These are phyloP conservation scores for Agrocybe praecox DNA, from an alignment of 768 basidiomycete species.

Conservation along the genomic window DNA sequence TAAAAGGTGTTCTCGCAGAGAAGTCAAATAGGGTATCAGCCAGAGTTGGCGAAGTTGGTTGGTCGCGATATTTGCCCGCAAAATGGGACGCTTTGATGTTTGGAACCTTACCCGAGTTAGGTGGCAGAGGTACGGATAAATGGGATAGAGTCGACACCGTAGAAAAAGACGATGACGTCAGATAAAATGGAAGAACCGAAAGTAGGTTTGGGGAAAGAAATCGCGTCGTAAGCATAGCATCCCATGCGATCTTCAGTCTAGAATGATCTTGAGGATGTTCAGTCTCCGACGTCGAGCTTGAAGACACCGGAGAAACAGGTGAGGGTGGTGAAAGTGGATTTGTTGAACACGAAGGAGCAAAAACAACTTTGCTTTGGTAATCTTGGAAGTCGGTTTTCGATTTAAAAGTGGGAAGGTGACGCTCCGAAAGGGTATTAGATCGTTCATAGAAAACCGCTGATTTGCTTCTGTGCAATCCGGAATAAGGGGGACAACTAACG, in stretches of 20 bases:
- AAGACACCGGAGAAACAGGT: conserved; percentile 1
- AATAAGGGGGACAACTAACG: conserved; percentile 8
- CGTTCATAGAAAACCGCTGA: conserved; percentile 6
- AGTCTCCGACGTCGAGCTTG: conserved; percentile 6
- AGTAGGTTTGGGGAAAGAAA: conserved; percentile 58
- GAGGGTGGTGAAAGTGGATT: conserved; percentile 3
- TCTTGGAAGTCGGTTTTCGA: neutral
- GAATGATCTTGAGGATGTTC: conserved; percentile 63
- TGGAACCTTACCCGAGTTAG: conserved; percentile 35
- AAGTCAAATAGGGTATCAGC: conserved; percentile 21
- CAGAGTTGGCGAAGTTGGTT: too few relatives aligned
- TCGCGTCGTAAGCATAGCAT: conserved; percentile 60
- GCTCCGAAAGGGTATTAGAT: conserved; percentile 1
- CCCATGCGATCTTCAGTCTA: conserved; percentile 64
- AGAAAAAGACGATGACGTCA: conserved; percentile 54
- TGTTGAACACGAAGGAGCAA: neutral
- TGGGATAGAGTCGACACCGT: conserved; percentile 52
- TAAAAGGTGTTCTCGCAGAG: conserved; percentile 14
- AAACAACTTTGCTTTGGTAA: neutral
- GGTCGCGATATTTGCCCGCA: conserved; percentile 17
- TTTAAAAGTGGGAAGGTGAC: neutral
- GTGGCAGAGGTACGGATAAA: conserved; percentile 56
- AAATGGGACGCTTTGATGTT: conserved; percentile 22
- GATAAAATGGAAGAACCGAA: conserved; percentile 68
- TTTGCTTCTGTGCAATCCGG: conserved; percentile 13